Percentiles rank a stretch among this genome's conserved stretches.
Evolutionary conservation across 805 yeast species (phyloP).

Genomic region (Kodamaea laetipori): DNA sequence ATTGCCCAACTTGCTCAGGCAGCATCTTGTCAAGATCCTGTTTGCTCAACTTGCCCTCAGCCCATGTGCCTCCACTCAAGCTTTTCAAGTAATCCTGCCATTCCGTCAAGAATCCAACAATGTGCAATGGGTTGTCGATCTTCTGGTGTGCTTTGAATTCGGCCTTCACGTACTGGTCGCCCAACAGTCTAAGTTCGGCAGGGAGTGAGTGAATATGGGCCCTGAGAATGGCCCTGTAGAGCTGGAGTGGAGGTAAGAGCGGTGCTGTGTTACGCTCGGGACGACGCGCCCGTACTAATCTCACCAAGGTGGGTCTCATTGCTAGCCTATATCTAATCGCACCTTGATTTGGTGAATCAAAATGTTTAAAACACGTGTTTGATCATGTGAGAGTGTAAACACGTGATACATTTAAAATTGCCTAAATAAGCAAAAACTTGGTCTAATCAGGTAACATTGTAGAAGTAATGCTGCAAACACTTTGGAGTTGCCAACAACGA

Average conservation of each 20-base stretch:
- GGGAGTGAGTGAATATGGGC: slow-evolving; percentile 73
- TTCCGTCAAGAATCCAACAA: slow-evolving; percentile 87
- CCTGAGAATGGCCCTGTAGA: slow-evolving; percentile 79
- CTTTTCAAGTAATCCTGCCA: slow-evolving; percentile 85
- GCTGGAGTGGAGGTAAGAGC: slow-evolving; percentile 76
- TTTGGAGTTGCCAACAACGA: no score
- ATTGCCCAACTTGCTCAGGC: slow-evolving; percentile 86
- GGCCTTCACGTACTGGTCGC: slow-evolving; percentile 84
- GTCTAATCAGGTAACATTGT: no score
- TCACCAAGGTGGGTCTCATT: slow-evolving; percentile 42
- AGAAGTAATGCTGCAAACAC: no score
- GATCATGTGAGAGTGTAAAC: no score
- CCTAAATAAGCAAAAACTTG: no score
- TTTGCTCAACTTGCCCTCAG: slow-evolving; percentile 52
- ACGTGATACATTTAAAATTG: no score
- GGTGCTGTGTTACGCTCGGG: slow-evolving; percentile 44
- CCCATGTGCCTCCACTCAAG: slow-evolving; percentile 52
- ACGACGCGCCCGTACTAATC: slow-evolving; percentile 42
- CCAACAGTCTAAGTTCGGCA: slow-evolving; percentile 68
- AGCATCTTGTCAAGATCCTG: slow-evolving; percentile 77
- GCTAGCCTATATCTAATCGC: background rate
- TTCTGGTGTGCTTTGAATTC: slow-evolving; percentile 85
- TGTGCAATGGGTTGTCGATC: slow-evolving; percentile 87
- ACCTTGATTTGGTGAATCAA: background rate
- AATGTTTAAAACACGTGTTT: background rate